A percentile compares a stretch with the other conserved stretches of the same genome.
Evolutionary conservation across 2,329 filamentous ascomycete species (phyloP).

Genomic region (Aspergillus texensis): DNA sequence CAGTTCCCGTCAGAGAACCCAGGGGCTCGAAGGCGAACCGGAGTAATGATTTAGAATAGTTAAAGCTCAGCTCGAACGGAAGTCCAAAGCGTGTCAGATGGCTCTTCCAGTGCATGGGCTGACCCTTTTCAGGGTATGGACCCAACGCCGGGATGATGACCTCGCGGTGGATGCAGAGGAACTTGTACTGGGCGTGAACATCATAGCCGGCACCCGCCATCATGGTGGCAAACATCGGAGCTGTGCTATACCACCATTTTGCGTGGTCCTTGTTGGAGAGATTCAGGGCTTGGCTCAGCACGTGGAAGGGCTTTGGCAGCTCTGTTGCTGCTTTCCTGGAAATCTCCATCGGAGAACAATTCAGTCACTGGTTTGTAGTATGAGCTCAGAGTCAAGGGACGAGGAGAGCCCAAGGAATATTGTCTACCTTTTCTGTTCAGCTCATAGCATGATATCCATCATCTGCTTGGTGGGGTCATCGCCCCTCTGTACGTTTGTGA

Average conservation of each 20-base stretch:
- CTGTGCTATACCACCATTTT: slow-evolving; percentile 17
- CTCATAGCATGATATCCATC: background rate
- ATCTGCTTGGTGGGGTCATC: background rate
- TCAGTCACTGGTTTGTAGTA: background rate
- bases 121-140: slow-evolving; percentile 7
- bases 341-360: background rate
- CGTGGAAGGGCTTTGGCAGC: background rate
- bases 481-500: background rate
- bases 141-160: slow-evolving; percentile 13
- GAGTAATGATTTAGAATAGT: slow-evolving; percentile 15
- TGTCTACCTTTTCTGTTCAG: background rate
- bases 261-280: slow-evolving; percentile 7
- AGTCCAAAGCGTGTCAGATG: slow-evolving; percentile 17
- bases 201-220: slow-evolving; percentile 8
- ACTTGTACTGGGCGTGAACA: slow-evolving; percentile 13
- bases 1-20: slow-evolving; percentile 12
- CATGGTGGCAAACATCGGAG: slow-evolving; percentile 14
- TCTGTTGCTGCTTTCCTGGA: background rate
- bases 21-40: slow-evolving; percentile 21
- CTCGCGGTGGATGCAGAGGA: slow-evolving; percentile 8
- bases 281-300: slow-evolving; percentile 4
- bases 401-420: background rate
- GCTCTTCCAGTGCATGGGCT: slow-evolving; percentile 15
- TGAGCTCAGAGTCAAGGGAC: background rate
- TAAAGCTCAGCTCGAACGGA: slow-evolving; percentile 20